Base-by-base conservation (phyloP, 2,329 filamentous ascomycete genomes). In the Sporothrix humicola region DNA sequence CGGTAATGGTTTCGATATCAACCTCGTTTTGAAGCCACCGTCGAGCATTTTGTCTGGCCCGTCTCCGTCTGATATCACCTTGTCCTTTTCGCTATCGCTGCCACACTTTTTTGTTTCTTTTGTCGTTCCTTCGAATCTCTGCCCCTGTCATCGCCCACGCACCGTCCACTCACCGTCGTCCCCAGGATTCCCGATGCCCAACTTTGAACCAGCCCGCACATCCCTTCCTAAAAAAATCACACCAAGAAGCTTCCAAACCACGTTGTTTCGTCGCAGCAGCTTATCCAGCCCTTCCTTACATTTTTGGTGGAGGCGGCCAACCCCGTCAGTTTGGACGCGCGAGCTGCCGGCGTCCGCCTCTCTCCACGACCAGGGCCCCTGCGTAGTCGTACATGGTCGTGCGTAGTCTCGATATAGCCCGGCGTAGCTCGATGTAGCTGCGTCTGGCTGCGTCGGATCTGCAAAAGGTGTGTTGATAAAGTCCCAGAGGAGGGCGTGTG, bases 261-360 rank as follows among this genome's bases (percentile, higher is more conserved):
- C 37, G 37, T 65, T 65, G 9, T 44, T 10, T 46, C 6, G 37
- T 44, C 37, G 9, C 42, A 65, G 20, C 23, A 26, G 31, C 58
- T 10, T 17, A 63, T 4, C 23, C 12, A 6, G 26, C 23, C 56
- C 13, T 59, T n/a, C 20, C 2, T 23, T 23, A 42, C 31, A 2
- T 37, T 37, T 37, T 37, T 37, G 46, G 12, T 46, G 65, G 48
- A 26, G 37, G 26, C 66, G 66, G 66, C 66, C 66, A 56, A 37
- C 66, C 23, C 66, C 66, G 66, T 44, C 66, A 17, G 5, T 54
- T 17, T 54, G 48, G 66, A 56, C 50, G 63, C 66, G 48, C 66
- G 23, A 20, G 66, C 48, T 69, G 26, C 50, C 66, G 66, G 66
- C 26, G 13, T 54, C 66, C 66, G 48, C 66, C 66, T 69, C 63